Base-by-base conservation (phyloP, 2,329 filamentous ascomycete species). In the Penicillium olsonii region DNA sequence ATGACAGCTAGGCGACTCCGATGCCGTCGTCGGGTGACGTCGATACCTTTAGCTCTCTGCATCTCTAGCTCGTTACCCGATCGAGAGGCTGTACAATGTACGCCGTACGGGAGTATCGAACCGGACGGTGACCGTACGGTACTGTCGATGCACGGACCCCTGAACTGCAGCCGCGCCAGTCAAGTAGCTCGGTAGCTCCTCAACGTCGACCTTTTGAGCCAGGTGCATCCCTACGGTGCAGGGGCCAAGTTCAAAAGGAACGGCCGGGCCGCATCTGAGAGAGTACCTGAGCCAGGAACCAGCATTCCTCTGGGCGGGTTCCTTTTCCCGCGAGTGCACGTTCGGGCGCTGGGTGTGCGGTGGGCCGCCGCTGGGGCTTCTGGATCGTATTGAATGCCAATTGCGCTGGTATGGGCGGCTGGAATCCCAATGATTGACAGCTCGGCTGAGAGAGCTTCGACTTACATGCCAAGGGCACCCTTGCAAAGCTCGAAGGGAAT, bases 181-280 rank as follows among this genome's bases (percentile, higher is more conserved):
- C 24, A 26, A 35, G 35, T 33, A 40, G 37, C 43, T 31, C 10
- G 7, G 35, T 34, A 46, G 45, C 37, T 37, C 34, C 51, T 55
- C 56, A 57, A 60, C 50, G 46, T 53, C 46, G 47, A 59, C 56
- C 52, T 54, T 61, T 61, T 59, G 45, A 61, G 58, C 54, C 46
- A 52, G 56, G 47, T 61, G 58, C 58, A 54, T 57, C 33, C 47
- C 49, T 53, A 53, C 52, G 40, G 52, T 22, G 42, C 44, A 49
- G 44, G 39, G 45, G 39, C 42, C 38, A 42, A 43, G 37, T 41
- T 39, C 18, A 45, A 22, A 54, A 48, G 45, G 29, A 44, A 54
- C 46, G 18, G 46, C 44, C 43, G 45, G 49, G 35, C 47, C 53
- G 53, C 53, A 56, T 31, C 5, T 4, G 27, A 31, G 27, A 31